Conservation (phyloP, 208 protist species). For the Trypanosoma mega region DNA sequence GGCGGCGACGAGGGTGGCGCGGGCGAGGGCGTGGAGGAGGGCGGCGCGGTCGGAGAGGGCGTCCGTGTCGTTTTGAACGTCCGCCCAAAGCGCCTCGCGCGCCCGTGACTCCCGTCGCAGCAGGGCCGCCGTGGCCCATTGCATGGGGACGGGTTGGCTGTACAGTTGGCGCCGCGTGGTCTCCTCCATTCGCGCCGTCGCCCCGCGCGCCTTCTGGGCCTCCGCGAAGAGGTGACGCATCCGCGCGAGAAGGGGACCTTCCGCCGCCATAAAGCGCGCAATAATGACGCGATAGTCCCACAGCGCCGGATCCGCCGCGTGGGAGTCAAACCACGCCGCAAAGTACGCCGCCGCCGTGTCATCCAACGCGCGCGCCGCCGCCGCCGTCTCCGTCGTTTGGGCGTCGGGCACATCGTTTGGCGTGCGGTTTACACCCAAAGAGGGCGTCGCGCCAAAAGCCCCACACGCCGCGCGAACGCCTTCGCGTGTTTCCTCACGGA, state of each 20-base stretch:
- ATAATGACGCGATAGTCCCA: constrained; percentile 36
- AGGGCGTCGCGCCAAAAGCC: not conserved
- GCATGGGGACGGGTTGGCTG: no score
- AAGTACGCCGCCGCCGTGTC: constrained; percentile 18
- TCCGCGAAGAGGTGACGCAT: constrained; percentile 31
- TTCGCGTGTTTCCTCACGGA: constrained; percentile 5
- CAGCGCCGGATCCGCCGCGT: constrained; percentile 28
- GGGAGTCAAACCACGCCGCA: constrained; percentile 32
- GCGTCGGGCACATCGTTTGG: not conserved
- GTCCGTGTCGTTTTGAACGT: no score
- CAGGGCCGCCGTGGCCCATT: no score
- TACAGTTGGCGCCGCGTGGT: constrained; percentile 8
- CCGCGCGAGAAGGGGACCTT: constrained; percentile 17
- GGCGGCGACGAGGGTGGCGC: not conserved
- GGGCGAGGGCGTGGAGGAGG: no score
- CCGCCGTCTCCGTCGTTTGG: not conserved
- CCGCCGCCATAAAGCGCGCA: constrained; percentile 21
- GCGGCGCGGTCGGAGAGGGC: no score
- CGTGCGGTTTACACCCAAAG: not conserved
- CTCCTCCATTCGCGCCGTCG: constrained; percentile 28
- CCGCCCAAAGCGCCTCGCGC: no score
- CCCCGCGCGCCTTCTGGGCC: constrained; percentile 21
- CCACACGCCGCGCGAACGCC: not conserved
- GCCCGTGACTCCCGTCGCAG: no score
- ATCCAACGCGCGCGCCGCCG: not conserved